Base-by-base conservation (phyloP, 2,329 filamentous ascomycete genomes). In the Fusarium coicis region DNA sequence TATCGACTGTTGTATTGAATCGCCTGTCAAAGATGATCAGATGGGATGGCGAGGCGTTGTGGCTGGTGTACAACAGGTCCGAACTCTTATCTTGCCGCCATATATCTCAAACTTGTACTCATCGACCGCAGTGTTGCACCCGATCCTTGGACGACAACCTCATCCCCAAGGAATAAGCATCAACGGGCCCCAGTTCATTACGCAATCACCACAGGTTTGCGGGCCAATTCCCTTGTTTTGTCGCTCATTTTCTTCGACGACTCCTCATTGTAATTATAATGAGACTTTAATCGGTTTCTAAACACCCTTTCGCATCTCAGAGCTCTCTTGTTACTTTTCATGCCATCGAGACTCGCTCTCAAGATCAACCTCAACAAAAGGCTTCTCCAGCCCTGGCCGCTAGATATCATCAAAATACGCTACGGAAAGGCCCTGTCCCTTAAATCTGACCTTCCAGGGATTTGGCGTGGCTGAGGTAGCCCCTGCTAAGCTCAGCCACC, bases 381-480 rank as follows among this genome's bases (percentile, higher is more conserved):
- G 52, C 52, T 63, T 69, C 50, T 46, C 47, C 43, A 44, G 36
- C 46, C 46, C 47, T 39, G 40, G 36, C 46, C 46, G 50, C 49
- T 55, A 39, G 43, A 34, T 42, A 68, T 68, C 47, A 63, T 39
- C 55, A 39, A 49, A 46, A 62, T 42, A 46, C 49, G 42, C 63
- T 63, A 68, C 47, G 39, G 23, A 50, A n/a, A 57, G 9, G 34
- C 44, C 50, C 50, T 46, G 63, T 53, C 23, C 50, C 30, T 61
- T 53, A 18, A 68, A 58, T 39, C 50, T 69, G 58, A 65, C 58
- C 39, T 70, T 67, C 56, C 63, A 53, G 46, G 63, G 53, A 61
- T 50, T 26, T 64, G 52, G 66, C 62, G 70, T 74, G 70, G 67
- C 67, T 74, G 70, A 68, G 63, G 63, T 55, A 32, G 37, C 36